Evolutionary conservation across 2,329 filamentous ascomycete species (phyloP).

Genomic region (Penicillium sp.): DNA sequence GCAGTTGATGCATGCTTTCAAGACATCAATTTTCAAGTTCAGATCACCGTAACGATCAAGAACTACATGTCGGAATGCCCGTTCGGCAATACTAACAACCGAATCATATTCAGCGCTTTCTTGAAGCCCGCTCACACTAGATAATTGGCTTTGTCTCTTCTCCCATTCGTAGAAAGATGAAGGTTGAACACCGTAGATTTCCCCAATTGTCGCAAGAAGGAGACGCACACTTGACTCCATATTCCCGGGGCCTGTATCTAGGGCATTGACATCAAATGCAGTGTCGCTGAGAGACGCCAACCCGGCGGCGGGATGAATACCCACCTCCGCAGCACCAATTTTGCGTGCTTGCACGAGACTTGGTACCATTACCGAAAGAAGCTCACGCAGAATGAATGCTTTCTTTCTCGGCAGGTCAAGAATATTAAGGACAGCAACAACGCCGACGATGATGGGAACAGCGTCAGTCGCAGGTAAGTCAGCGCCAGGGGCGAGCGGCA

Average conservation of each 20-base stretch:
- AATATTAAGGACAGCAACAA: conserved; percentile 77
- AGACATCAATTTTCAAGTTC: conserved; percentile 77
- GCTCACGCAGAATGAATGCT: conserved; percentile 80
- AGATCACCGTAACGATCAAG: conserved; percentile 68
- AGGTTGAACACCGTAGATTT: conserved; percentile 41
- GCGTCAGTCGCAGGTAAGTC: conserved; percentile 72
- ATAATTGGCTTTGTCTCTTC: conserved; percentile 25
- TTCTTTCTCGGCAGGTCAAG: conserved; percentile 85
- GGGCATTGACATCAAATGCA: conserved; percentile 43
- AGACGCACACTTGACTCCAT: conserved; percentile 43
- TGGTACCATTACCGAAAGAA: conserved; percentile 77
- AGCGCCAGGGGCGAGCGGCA: conserved; percentile 60
- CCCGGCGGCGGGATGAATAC: conserved; percentile 89
- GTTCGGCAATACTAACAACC: conserved; percentile 40
- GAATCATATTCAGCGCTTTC: conserved; percentile 33
- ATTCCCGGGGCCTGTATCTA: conserved; percentile 41
- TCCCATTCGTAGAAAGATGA: conserved; percentile 36
- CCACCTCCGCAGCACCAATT: conserved; percentile 89
- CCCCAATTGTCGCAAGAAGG: conserved; percentile 38
- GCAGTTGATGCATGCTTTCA: conserved; percentile 87
- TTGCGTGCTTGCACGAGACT: conserved; percentile 88
- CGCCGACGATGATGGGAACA: conserved; percentile 76
- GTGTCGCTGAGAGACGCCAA: conserved; percentile 67
- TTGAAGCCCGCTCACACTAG: conserved; percentile 14
- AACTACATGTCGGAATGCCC: conserved; percentile 45